These are phyloP conservation scores for Boletus eberwhitei DNA, from an alignment of 768 basidiomycete species.

Conservation along the genomic window DNA sequence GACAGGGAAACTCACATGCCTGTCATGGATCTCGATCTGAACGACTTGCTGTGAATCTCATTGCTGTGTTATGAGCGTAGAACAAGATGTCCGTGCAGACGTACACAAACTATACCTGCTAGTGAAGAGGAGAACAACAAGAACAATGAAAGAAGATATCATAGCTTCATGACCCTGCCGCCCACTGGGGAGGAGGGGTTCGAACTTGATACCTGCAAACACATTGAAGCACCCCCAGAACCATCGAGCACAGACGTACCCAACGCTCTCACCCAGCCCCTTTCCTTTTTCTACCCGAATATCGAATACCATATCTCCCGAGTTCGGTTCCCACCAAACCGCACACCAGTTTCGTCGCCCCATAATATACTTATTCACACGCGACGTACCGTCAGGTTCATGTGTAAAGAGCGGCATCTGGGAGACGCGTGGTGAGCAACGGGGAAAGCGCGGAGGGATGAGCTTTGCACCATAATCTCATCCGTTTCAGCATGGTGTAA, in stretches of 20 bases:
- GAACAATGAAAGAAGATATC: not conserved
- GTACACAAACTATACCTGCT: not conserved
- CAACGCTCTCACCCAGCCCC: slow-evolving; percentile 76
- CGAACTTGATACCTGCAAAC: slow-evolving; percentile 41
- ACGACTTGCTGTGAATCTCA: slow-evolving; percentile 21
- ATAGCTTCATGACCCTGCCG: slow-evolving; percentile 15
- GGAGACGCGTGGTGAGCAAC: not conserved
- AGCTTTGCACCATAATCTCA: slow-evolving; percentile 67
- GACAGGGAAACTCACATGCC: slow-evolving; percentile 19
- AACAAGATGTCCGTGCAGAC: not conserved
- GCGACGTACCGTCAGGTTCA: slow-evolving; percentile 73
- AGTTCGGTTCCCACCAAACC: slow-evolving; percentile 52
- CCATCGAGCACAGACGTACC: slow-evolving; percentile 42
- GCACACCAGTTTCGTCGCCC: slow-evolving; percentile 86
- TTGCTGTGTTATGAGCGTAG: not conserved
- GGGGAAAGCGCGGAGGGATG: not conserved
- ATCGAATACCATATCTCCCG: slow-evolving; percentile 73
- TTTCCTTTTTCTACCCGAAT: slow-evolving; percentile 84
- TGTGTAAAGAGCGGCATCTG: slow-evolving; percentile 73
- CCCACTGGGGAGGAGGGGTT: slow-evolving; percentile 44
- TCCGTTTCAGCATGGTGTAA: slow-evolving; percentile 81
- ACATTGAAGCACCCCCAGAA: not conserved
- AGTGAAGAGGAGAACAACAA: not conserved
- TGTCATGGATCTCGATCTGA: slow-evolving; percentile 28
- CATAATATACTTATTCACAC: slow-evolving; percentile 76